phyloP scores from a whole-genome alignment of 164 flowering plant species.

The Tinospora cordifolia region DNA sequence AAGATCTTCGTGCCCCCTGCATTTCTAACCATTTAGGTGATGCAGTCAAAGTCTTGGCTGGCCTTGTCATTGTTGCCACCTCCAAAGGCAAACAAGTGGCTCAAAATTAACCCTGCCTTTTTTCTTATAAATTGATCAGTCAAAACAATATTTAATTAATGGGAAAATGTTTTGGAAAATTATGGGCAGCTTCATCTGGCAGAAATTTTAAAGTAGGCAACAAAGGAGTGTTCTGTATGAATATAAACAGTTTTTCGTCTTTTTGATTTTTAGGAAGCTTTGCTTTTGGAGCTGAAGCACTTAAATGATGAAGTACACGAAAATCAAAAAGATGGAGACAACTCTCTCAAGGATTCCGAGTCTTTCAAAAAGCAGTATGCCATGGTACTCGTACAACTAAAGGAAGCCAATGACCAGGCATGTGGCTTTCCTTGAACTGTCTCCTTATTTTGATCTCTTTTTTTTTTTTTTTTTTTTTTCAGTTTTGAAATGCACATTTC shows the following conservation, averaged over 20 bases:
- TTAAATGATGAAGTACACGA: conserved; percentile 52
- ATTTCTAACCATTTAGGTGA: too few species aligned
- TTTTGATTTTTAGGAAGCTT: conserved; percentile 39
- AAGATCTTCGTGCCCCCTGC: too few species aligned
- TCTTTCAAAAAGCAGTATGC: conserved; percentile 54
- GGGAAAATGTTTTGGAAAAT: too few species aligned
- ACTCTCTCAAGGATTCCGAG: conserved; percentile 36
- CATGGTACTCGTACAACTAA: conserved; percentile 45
- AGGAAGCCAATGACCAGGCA: conserved; percentile 57
- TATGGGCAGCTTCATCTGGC: too few species aligned
- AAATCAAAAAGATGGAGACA: conserved; percentile 33
- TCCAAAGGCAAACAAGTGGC: too few species aligned
- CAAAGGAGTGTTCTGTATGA: background rate
- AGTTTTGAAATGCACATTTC: background rate
- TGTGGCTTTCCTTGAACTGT: conserved; percentile 13
- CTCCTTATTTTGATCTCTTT: background rate
- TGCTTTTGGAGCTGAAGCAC: conserved; percentile 49
- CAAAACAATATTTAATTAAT: too few species aligned
- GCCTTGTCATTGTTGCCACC: too few species aligned
- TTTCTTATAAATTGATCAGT: too few species aligned
- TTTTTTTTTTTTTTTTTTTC: background rate
- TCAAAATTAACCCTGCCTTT: too few species aligned
- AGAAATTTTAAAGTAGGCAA: too few species aligned
- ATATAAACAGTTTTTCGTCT: background rate
- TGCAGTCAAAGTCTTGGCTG: too few species aligned